These are phyloP conservation scores for Aspergillus sp. DNA, from an alignment of 2,329 filamentous ascomycete genomes.

Conservation along the genomic window DNA sequence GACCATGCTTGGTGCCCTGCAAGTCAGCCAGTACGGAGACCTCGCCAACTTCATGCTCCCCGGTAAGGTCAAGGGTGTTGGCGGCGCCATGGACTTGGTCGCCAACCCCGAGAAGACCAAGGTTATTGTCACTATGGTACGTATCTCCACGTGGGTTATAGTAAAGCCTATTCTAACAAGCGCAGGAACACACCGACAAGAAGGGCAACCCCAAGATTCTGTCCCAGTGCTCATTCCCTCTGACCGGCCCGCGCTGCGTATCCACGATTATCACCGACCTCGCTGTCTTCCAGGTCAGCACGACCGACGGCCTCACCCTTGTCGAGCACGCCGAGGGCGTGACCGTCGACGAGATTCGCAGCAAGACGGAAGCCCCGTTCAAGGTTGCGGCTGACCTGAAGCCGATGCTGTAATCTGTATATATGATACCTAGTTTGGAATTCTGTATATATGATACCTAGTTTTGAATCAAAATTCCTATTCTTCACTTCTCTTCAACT, in stretches of 20 bases:
- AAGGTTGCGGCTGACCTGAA: constrained; percentile 60
- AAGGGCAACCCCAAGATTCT: constrained; percentile 69
- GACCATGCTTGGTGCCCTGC: constrained; percentile 78
- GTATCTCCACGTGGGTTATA: not conserved
- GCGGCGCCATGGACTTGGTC: constrained; percentile 74
- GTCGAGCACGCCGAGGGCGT: constrained; percentile 72
- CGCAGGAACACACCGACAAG: constrained; percentile 64
- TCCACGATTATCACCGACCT: constrained; percentile 74
- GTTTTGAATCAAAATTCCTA: not conserved
- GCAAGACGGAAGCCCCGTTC: constrained; percentile 71
- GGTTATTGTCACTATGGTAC: constrained; percentile 65
- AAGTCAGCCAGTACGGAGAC: constrained; percentile 76
- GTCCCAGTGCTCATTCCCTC: constrained; percentile 58
- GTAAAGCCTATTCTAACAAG: not conserved
- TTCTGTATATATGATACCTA: constrained; percentile 26
- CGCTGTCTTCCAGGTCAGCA: constrained; percentile 72
- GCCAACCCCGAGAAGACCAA: constrained; percentile 70
- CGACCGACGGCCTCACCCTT: constrained; percentile 53
- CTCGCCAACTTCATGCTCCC: constrained; percentile 90
- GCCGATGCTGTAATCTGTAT: constrained; percentile 46
- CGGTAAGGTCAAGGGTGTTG: constrained; percentile 83
- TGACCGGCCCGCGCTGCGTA: constrained; percentile 65
- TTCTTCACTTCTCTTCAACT: not conserved
- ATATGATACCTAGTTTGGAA: constrained; percentile 10
- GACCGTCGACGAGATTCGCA: constrained; percentile 65